Base-by-base conservation (phyloP, 495 filamentous ascomycete genomes). In the Oidiodendron maius region DNA sequence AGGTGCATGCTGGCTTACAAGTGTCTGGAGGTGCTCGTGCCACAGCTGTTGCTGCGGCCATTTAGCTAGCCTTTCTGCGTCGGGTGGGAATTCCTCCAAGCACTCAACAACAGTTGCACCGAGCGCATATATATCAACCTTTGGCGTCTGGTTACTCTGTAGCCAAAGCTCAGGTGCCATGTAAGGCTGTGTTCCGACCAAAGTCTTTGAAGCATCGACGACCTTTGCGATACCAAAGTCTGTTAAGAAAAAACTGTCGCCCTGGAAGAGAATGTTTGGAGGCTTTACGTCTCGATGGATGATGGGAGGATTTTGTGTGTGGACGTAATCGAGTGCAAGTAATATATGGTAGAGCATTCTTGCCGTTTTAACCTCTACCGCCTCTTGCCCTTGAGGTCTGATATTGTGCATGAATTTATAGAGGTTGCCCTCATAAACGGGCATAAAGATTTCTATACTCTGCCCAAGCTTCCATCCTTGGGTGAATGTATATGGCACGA, bases 161-260 rank as follows among this genome's bases (percentile, higher is more conserved):
- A 5, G 26, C 26, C 5, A 12, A 30, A 30, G 5, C 26, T 30
- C 26, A 30, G 26, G 26, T 30, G 26, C 26, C 26, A 30, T 12
- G 26, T 30, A 30, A 5, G 5, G 12, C 26, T 30, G 5, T 12
- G 26, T 5, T 30, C 26, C 26, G 12, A 12, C 26, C 34, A 55
- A 42, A 58, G 51, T 58, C 38, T 18, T 58, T 46, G 46, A 40
- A 2, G 40, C 51, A 34, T 51, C 51, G 41, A 55, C 42, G 21
- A 51, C 26, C 43, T 58, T 58, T 47, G 51, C 51, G 30, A 58
- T 55, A 15, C 55, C 55, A 17, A 58, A 55, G 28, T 58, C 51
- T 1, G 51, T 51, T 38, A 58, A 28, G 39, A 55, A 35, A 40
- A 58, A 58, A 38, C 51, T 40, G 37, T 44, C 55, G 40, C 48